Conservation (phyloP, 176 grass and related monocot genomes). For the Musa beccarii region DNA sequence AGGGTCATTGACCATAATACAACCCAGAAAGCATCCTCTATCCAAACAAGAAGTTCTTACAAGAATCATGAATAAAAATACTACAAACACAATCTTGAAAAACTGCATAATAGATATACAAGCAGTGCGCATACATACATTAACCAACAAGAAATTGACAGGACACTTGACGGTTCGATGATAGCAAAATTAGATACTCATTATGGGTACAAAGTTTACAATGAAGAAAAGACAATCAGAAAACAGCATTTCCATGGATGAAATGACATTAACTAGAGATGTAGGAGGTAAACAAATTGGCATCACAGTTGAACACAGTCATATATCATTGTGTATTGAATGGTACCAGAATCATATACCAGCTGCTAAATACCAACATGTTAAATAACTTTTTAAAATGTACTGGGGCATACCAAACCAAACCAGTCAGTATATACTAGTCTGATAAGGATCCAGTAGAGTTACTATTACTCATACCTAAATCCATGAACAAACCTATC, state of each 20-base stretch:
- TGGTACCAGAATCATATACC: neutral
- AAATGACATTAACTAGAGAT: neutral
- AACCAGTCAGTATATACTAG: neutral
- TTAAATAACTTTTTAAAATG: neutral
- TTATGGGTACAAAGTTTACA: neutral
- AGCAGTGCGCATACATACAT: neutral
- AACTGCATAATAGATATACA: neutral
- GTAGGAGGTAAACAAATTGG: neutral
- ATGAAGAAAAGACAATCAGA: neutral
- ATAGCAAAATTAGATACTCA: neutral
- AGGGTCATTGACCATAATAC: slow-evolving; percentile 15
- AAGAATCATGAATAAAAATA: neutral
- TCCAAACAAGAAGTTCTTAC: neutral
- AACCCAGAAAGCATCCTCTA: neutral
- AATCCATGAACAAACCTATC: neutral
- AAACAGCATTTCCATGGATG: neutral
- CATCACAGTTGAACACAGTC: neutral
- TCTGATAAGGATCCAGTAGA: neutral
- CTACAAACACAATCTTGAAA: neutral
- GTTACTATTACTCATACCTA: neutral
- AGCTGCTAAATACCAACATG: neutral
- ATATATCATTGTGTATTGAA: neutral
- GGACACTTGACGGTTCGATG: neutral
- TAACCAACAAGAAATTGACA: neutral
- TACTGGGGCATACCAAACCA: neutral